These are phyloP conservation scores for Piper betle DNA, from an alignment of 164 flowering plant genomes.

Conservation along the genomic window DNA sequence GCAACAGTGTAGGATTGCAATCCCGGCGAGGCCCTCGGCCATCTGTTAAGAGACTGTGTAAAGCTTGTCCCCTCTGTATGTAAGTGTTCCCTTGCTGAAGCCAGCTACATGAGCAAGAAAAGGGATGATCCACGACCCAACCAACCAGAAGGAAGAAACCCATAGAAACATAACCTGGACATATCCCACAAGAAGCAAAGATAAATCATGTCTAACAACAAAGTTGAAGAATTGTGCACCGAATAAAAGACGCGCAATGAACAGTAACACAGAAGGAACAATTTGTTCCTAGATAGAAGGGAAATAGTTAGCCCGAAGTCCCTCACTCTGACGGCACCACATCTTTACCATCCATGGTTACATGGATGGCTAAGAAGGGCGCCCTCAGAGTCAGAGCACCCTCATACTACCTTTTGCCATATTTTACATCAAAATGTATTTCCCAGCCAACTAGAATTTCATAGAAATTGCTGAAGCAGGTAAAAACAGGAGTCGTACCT, in stretches of 20 bases:
- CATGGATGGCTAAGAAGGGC: too few species aligned
- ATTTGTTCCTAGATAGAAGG: not conserved
- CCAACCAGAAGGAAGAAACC: conserved; percentile 90
- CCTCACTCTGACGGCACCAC: too few species aligned
- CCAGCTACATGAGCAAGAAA: conserved; percentile 72
- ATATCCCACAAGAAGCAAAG: not conserved
- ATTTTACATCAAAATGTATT: too few species aligned
- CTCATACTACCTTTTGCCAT: too few species aligned
- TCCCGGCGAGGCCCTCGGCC: conserved; percentile 88
- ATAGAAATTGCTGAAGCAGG: too few species aligned
- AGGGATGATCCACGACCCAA: conserved; percentile 93
- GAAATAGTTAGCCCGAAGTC: too few species aligned
- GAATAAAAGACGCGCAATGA: not conserved
- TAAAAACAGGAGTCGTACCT: conserved; percentile 21
- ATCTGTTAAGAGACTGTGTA: conserved; percentile 87
- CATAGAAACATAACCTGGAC: conserved; percentile 91
- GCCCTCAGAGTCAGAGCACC: too few species aligned
- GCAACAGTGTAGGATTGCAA: conserved; percentile 75
- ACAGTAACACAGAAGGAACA: not conserved
- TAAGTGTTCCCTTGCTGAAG: conserved; percentile 62
- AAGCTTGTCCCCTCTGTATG: conserved; percentile 90
- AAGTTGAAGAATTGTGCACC: too few species aligned
- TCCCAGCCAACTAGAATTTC: too few species aligned
- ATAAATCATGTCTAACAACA: not conserved
- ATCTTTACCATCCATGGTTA: too few species aligned